Evolutionary conservation across 148 eudicot species (phyloP).

Genomic region (Rhododendron vialii): DNA sequence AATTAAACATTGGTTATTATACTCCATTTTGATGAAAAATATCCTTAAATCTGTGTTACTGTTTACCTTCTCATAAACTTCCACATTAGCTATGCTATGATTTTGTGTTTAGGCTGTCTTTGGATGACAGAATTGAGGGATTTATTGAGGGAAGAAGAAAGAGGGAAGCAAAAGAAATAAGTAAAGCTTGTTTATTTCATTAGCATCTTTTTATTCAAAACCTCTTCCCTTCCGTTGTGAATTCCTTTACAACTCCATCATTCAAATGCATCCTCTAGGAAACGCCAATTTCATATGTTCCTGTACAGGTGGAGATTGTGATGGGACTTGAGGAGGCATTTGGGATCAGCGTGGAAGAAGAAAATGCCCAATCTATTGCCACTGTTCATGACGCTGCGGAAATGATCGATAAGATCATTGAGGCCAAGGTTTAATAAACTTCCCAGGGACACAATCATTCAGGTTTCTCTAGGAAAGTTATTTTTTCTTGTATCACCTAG

Average conservation of each 20-base stretch:
- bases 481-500: neutral
- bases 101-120: neutral
- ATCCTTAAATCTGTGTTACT: neutral
- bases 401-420: constrained; percentile 32
- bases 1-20: neutral
- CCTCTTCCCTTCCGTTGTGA: neutral
- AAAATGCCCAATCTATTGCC: constrained; percentile 34
- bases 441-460: neutral
- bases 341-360: constrained; percentile 43
- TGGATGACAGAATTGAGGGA: neutral
- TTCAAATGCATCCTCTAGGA: neutral
- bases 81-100: neutral
- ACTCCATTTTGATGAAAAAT: neutral
- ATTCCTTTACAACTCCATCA: neutral
- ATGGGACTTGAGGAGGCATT: constrained; percentile 50
- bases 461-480: constrained; percentile 7
- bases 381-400: constrained; percentile 48
- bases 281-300: neutral
- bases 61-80: neutral
- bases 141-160: neutral
- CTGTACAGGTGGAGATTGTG: constrained; percentile 38
- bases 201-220: neutral
- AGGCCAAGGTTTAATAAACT: constrained; percentile 12
- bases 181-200: neutral
- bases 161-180: neutral